phyloP scores from a whole-genome alignment of 495 filamentous ascomycete species.

The Podospora fimiseda region DNA sequence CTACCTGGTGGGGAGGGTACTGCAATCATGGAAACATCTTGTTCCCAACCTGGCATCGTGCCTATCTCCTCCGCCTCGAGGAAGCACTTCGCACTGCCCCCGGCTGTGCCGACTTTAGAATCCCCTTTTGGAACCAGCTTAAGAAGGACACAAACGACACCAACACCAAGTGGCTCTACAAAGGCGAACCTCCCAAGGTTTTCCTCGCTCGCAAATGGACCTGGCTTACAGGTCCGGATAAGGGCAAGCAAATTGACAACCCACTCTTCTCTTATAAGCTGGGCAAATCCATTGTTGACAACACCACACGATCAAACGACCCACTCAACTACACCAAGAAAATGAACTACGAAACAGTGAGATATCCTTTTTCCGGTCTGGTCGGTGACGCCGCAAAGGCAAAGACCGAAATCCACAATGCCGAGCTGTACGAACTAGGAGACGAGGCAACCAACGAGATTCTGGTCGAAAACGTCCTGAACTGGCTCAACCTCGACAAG shows the following conservation, averaged over 20 bases:
- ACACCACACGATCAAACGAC: not conserved
- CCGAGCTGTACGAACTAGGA: not conserved
- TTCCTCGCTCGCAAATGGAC: slow-evolving; percentile 7
- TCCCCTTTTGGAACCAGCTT: slow-evolving; percentile 24
- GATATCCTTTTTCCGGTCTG: slow-evolving; percentile 24
- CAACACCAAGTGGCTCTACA: not conserved
- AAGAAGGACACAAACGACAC: not conserved
- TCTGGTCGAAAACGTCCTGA: slow-evolving; percentile 13
- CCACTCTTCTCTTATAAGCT: slow-evolving; percentile 24
- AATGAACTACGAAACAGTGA: slow-evolving; percentile 17
- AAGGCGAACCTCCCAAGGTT: slow-evolving; percentile 8
- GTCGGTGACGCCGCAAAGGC: slow-evolving; percentile 2
- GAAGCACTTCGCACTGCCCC: slow-evolving; percentile 17
- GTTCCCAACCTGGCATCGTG: slow-evolving; percentile 42
- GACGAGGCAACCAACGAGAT: not conserved
- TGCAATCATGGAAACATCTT: slow-evolving; percentile 36
- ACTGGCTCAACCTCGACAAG: slow-evolving; percentile 12
- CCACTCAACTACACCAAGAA: slow-evolving; percentile 18
- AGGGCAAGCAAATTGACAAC: slow-evolving; percentile 17
- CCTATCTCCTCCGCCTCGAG: slow-evolving; percentile 13
- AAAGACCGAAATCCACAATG: slow-evolving; percentile 12
- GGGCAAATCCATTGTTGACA: slow-evolving; percentile 12
- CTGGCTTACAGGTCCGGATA: slow-evolving; percentile 1
- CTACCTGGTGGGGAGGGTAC: slow-evolving; percentile 17
- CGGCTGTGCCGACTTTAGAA: slow-evolving; percentile 10